phyloP scores from a whole-genome alignment of 306 rosid genomes.

The Begonia peltatifolia region DNA sequence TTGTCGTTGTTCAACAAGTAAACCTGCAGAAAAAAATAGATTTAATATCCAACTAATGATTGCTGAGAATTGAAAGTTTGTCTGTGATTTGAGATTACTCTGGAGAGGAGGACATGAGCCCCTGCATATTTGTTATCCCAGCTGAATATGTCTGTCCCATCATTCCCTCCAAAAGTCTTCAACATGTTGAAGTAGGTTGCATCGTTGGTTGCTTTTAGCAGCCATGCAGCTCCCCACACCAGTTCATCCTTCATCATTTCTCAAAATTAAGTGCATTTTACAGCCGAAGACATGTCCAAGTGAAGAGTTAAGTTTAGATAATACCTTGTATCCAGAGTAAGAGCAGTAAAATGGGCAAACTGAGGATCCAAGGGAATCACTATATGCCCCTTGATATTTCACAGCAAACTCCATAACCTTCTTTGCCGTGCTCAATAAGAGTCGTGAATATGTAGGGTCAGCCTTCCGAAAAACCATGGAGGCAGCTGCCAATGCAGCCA shows the following conservation, averaged over 20 bases:
- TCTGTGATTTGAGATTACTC: constrained; percentile 27
- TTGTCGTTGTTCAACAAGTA: constrained; percentile 44
- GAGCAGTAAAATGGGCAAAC: constrained; percentile 97
- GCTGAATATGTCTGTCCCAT: constrained; percentile 71
- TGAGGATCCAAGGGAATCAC: constrained; percentile 68
- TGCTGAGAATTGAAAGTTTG: too few relatives aligned
- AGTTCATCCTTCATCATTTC: constrained; percentile 51
- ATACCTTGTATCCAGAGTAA: constrained; percentile 79
- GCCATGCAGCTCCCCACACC: constrained; percentile 95
- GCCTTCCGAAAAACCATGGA: constrained; percentile 58
- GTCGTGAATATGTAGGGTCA: constrained; percentile 50
- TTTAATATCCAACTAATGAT: too few relatives aligned
- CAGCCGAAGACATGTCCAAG: too few relatives aligned
- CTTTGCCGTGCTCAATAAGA: constrained; percentile 40
- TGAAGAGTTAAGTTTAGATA: too few relatives aligned
- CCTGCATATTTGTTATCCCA: constrained; percentile 98
- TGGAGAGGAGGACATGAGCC: constrained; percentile 68
- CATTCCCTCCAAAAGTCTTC: constrained; percentile 53
- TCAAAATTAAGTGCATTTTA: neutral
- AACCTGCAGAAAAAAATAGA: constrained; percentile 22
- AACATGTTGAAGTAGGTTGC: constrained; percentile 39
- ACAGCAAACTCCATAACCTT: constrained; percentile 65
- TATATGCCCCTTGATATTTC: constrained; percentile 56
- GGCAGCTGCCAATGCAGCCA: constrained; percentile 83
- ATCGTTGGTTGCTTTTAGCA: constrained; percentile 65